Conservation (phyloP, 805 yeast genomes). For the Saturnispora hagleri region DNA sequence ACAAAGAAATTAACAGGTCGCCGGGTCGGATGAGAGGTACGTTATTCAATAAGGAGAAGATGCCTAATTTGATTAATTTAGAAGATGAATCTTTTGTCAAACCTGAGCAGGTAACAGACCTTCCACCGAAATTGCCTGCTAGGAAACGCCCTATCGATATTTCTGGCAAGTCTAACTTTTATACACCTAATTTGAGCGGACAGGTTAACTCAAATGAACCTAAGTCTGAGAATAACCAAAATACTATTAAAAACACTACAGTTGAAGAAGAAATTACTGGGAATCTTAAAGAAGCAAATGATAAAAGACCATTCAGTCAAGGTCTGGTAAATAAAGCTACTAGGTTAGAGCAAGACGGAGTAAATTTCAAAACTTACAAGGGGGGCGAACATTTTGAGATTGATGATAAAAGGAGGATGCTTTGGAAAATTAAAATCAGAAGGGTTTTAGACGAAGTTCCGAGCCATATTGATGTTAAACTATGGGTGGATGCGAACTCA, state of each 20-base stretch:
- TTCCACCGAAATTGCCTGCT: not conserved
- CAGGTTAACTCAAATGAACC: not conserved
- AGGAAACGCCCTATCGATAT: not conserved
- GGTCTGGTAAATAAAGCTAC: not conserved
- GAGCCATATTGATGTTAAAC: constrained; percentile 28
- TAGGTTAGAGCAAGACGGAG: not conserved
- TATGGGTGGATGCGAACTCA: constrained; percentile 37
- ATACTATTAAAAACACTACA: not conserved
- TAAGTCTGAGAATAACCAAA: not conserved
- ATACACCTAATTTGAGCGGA: not conserved
- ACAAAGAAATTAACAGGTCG: not conserved
- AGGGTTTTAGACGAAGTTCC: constrained; percentile 35
- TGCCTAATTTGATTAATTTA: constrained; percentile 1
- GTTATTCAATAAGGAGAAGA: constrained; percentile 5
- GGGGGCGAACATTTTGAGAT: not conserved
- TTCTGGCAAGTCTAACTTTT: not conserved
- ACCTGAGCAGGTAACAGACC: not conserved
- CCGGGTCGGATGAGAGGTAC: not conserved
- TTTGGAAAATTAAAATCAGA: constrained; percentile 48
- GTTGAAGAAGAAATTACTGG: not conserved
- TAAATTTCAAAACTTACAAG: not conserved
- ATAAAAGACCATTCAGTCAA: not conserved
- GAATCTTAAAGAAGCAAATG: not conserved
- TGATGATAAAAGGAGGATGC: constrained; percentile 40
- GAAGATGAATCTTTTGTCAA: not conserved